A percentile compares a stretch with the other conserved stretches of the same genome.
Conservation (phyloP, 108 stramenopile genomes). For the Phaeodactylum tricornutum region DNA sequence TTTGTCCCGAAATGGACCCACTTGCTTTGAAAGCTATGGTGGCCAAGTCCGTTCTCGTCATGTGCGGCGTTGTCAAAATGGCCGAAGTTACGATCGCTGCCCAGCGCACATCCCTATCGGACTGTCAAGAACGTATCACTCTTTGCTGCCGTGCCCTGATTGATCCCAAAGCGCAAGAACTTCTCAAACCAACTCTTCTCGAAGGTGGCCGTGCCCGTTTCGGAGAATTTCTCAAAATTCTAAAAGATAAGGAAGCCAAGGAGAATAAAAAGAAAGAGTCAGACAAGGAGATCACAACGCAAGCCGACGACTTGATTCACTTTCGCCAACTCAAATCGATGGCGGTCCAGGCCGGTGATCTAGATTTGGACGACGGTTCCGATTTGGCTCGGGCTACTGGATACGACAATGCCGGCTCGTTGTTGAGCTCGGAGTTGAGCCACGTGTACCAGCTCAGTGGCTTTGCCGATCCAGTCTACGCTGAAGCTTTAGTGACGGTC, state of each 20-base stretch:
- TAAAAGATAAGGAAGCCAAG: conserved; percentile 63
- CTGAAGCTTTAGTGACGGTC: conserved; percentile 95
- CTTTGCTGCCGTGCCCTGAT: conserved; percentile 80
- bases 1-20: conserved; percentile 35
- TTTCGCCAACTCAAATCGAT: conserved; percentile 93
- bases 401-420: conserved; percentile 42
- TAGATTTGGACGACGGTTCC: conserved; percentile 97
- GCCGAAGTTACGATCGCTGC: conserved; percentile 64
- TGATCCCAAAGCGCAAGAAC: conserved; percentile 69
- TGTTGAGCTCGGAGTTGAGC: conserved; percentile 59
- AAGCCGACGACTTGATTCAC: conserved; percentile 97
- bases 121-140: conserved; percentile 89
- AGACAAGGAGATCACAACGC: conserved; percentile 36
- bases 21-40: conserved; percentile 58
- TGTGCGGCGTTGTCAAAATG: conserved; percentile 87
- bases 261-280: conserved; percentile 44
- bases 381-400: conserved; percentile 95
- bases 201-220: conserved; percentile 72
- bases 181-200: conserved; percentile 64
- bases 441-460: conserved; percentile 97
- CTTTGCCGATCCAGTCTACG: conserved; percentile 98
- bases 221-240: conserved; percentile 50
- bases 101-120: conserved; percentile 67
- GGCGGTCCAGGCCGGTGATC: conserved; percentile 78
- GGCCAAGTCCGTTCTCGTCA: conserved; percentile 54